phyloP scores from a whole-genome alignment of 495 filamentous ascomycete genomes.

The Aspergillus nidulans region DNA sequence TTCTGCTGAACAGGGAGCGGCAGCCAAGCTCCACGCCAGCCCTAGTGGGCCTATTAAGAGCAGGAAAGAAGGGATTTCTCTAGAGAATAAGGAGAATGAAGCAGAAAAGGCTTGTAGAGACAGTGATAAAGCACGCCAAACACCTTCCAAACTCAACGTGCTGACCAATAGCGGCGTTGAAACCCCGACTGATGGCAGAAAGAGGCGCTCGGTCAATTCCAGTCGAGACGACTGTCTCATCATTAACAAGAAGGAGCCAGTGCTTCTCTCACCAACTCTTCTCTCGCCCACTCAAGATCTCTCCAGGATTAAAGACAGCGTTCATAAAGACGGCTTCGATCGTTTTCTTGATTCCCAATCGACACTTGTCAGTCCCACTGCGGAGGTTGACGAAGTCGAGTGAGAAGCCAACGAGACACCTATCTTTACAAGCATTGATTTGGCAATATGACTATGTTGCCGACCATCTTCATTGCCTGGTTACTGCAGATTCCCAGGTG shows the following conservation, averaged over 20 bases:
- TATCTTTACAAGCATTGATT: slow-evolving; percentile 2
- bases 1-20: slow-evolving; percentile 6
- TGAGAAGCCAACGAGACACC: slow-evolving; percentile 1
- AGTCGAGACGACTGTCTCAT: slow-evolving; percentile 14
- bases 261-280: slow-evolving; percentile 14
- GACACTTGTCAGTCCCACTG: slow-evolving; percentile 1
- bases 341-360: slow-evolving; percentile 14
- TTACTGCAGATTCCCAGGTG: not conserved
- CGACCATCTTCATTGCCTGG: slow-evolving; percentile 1
- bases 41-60: slow-evolving; percentile 37
- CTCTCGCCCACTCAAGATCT: slow-evolving; percentile 17
- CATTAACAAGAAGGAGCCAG: slow-evolving; percentile 12
- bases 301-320: slow-evolving; percentile 10
- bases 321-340: slow-evolving; percentile 15
- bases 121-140: slow-evolving; percentile 14
- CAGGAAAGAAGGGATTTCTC: slow-evolving; percentile 34
- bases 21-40: slow-evolving; percentile 26
- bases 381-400: slow-evolving; percentile 15
- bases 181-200: slow-evolving; percentile 15
- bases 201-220: slow-evolving; percentile 16
- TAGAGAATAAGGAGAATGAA: slow-evolving; percentile 25
- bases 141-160: slow-evolving; percentile 15
- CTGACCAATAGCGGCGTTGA: slow-evolving; percentile 22
- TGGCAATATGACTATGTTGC: slow-evolving; percentile 2
- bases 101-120: slow-evolving; percentile 12